Evolutionary conservation across 352 stramenopile genomes (phyloP), one percentile per base, ranked within the genome.

Genomic region (Pythium aristosporum): DNA sequence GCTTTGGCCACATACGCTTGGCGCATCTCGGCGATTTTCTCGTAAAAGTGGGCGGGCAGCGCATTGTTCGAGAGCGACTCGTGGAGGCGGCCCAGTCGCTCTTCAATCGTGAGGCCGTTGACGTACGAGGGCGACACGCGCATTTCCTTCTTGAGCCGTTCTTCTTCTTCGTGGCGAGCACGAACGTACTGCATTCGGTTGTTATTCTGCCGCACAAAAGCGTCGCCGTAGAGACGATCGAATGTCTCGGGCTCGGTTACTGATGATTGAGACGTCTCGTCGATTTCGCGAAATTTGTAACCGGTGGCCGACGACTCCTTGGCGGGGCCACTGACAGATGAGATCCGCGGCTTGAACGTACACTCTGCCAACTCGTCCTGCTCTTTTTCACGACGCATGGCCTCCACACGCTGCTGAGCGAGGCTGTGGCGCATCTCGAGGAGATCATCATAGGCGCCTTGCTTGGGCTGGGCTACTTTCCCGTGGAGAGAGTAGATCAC

Each of bases 11-110:
- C 65, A 0, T 76, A 62, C 3, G 75, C 77, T 0, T 57, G 56
- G 1, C 77, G 77, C 77, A 88, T 88, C 2, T 67, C 43, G 15
- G 73, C 51, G 30, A 89, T 81, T 42, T 82, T 85, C 53, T 80
- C 74, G 47, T 87, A 65, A 57, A 79, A 89, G 39, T 82, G 61
- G 2, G 74, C 71, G 0, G 80, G 80, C 3, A 89, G 30, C 4
- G 74, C 60, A 23, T 77, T 89, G 30, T 58, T 74, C 20, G 75
- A 73, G 0, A 87, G 67, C 3, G 77, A 72, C 10, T 63, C 62
- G 3, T 79, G 71, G 1, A 89, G 61, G 23, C 73, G 68, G 15
- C 76, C 56, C 2, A 89, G 65, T 10, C 79, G 73, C 61, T 88
- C 77, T 43, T 82, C 76, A 9, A 85, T 69, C 2, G 69, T 78